phyloP scores from a whole-genome alignment of 176 grass and related monocot genomes.

The Dactylis glomerata region DNA sequence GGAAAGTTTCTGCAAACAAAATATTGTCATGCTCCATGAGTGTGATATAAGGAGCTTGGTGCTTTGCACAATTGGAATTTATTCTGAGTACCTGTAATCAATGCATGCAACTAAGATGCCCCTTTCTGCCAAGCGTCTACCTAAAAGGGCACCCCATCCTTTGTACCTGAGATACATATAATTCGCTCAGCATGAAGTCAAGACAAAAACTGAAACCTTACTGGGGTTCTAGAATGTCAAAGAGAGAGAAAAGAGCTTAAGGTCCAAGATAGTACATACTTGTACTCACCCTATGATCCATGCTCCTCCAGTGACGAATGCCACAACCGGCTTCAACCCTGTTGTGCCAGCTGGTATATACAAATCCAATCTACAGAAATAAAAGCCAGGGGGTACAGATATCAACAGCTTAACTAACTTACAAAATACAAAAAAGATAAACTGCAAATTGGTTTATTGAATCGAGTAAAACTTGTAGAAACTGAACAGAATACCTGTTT shows the following conservation, averaged over 20 bases:
- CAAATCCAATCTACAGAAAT: conserved; percentile 73
- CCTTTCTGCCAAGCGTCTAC: conserved; percentile 88
- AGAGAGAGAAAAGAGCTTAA: not conserved
- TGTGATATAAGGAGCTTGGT: conserved; percentile 12
- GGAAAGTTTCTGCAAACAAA: conserved; percentile 86
- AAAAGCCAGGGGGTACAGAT: not conserved
- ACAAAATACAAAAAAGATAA: not conserved
- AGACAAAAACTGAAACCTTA: not conserved
- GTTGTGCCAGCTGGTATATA: conserved; percentile 61
- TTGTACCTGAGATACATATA: conserved; percentile 63
- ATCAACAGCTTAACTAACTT: not conserved
- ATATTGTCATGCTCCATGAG: conserved; percentile 16
- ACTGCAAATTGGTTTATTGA: not conserved
- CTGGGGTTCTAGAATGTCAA: not conserved
- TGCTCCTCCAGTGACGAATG: conserved; percentile 86
- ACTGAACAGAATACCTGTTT: conserved; percentile 53
- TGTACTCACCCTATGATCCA: conserved; percentile 97
- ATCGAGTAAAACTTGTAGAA: not conserved
- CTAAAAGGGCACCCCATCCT: conserved; percentile 97
- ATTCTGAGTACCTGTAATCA: conserved; percentile 75
- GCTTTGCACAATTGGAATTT: not conserved
- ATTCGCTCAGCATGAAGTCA: not conserved
- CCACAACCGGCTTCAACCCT: conserved; percentile 58
- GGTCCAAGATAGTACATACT: conserved; percentile 22
- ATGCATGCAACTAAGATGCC: conserved; percentile 91